phyloP scores from a whole-genome alignment of 805 yeast species.

The Metschnikowia arizonensis region DNA sequence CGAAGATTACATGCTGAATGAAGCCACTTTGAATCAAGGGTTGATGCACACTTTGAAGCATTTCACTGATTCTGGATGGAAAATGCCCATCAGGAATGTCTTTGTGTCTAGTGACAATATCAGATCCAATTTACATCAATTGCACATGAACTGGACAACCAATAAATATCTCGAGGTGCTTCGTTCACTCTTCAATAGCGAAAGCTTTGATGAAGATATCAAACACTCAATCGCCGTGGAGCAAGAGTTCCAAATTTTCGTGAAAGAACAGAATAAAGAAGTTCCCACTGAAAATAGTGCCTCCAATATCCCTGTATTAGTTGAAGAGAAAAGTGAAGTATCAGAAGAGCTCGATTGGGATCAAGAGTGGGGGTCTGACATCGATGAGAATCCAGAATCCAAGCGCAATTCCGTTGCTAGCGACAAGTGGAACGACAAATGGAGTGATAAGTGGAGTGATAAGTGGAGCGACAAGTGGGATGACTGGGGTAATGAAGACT shows the following conservation, averaged over 20 bases:
- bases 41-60: constrained; percentile 20
- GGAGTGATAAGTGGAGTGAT: constrained; percentile 13
- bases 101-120: constrained; percentile 17
- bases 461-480: no score
- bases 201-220: constrained; percentile 6
- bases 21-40: constrained; percentile 17
- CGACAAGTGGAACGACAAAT: constrained; percentile 13
- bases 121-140: constrained; percentile 23
- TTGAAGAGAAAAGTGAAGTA: neutral
- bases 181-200: constrained; percentile 19
- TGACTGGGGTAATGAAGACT: constrained; percentile 16
- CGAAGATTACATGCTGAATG: constrained; percentile 16
- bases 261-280: constrained; percentile 5
- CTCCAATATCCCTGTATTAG: neutral
- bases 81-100: constrained; percentile 20
- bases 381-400: constrained; percentile 9
- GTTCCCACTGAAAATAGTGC: neutral
- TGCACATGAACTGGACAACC: constrained; percentile 30
- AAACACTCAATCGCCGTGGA: constrained; percentile 10
- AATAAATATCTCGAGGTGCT: constrained; percentile 32
- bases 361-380: constrained; percentile 18
- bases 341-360: constrained; percentile 16
- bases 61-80: constrained; percentile 23
- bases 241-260: constrained; percentile 16
- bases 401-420: constrained; percentile 6